Base-by-base conservation (phyloP, 306 rosid species). In the Cucurbita argyrosperma region DNA sequence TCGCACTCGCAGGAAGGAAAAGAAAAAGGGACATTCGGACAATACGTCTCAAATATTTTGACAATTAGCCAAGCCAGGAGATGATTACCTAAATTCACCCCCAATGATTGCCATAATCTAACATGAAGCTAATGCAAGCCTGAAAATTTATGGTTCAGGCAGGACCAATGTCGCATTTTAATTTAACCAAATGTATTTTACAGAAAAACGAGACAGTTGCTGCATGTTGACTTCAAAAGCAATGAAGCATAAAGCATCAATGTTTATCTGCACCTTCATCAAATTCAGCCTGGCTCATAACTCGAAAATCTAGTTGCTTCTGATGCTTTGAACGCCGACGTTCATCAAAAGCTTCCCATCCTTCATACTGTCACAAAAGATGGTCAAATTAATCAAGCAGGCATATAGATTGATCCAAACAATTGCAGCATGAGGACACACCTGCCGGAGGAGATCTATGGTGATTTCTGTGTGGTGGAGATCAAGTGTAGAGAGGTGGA, bases 241-340 rank as follows among this genome's bases (percentile, higher is more conserved):
- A 26, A 53, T 12, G 64, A 18, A 19, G 30, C 51, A 26, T 4
- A 64, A 18, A 19, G 35, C 35, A 46, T 86, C 81, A 88, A 70
- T 83, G 83, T 83, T 90, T 90, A 78, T 89, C 97, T 74, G 97
- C 98, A 74, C 98, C 98, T 83, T 94, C 97, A 80, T 94, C 96
- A 66, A 94, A 94, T 73, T 85, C 88, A 77, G 87, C 84, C 10
- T 91, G 77, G 72, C 79, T 85, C 62, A 86, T 87, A 59, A 79
- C 96, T 37, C 91, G 87, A 77, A 90, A 94, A 76, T 94, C 97
- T 30, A 94, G 78, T 78, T 90, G 92, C 80, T 94, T 90, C 83
- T 94, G 97, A 79, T 86, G 90, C 84, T 94, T 94, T 59, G 78
- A 78, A 47, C 88, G 92, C 9, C 90, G 88, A 0, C 95, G 89